Evolutionary conservation across 1,284 basidiomycete species (phyloP), one percentile per base, ranked within the genome.

Genomic region (Agroathelia rolfsii): DNA sequence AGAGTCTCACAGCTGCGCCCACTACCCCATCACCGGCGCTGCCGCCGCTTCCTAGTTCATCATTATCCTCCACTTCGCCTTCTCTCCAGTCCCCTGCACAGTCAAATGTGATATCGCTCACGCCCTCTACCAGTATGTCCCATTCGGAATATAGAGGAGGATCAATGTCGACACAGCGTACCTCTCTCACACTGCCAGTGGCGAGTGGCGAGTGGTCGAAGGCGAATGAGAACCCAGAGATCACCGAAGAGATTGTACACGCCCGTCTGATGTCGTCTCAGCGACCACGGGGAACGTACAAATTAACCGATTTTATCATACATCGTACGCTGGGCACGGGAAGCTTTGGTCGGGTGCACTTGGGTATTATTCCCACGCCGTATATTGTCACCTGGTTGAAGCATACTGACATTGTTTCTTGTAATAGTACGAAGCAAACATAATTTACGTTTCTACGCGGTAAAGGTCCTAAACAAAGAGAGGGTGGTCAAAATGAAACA

Each of bases 401-500:
- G 39, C 29, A 16, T 9, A 9, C 6, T 28, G 22, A n/a, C 11
- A 24, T 26, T 38, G 12, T 31, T 27, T 30, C 19, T 30, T 21
- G 23, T 30, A 15, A n/a, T 47, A 86, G 82, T 90, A 12, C 76
- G 84, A 38, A 93, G 88, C 52, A 85, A 82, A 56, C 89, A 94
- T 56, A 96, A 95, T 52, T 67, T 82, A 18, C 79, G 92, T 6
- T 93, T 87, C 56, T 96, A 95, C 52, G 92, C 92, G 24, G 77
- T 95, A 66, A 96, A 96, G 54, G 90, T 96, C 6, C 63, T 96
- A 39, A 82, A 72, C 61, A 96, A 96, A 58, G 88, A 95, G 42
- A 87, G 90, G 52, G 88, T 98, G 35, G 89, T 94, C 40, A 77
- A 74, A 49, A 86, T 90, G 72, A 97, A 97, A 66, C 94, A 98